phyloP scores from a whole-genome alignment of 352 stramenopile genomes.

The Phytophthora capsici region DNA sequence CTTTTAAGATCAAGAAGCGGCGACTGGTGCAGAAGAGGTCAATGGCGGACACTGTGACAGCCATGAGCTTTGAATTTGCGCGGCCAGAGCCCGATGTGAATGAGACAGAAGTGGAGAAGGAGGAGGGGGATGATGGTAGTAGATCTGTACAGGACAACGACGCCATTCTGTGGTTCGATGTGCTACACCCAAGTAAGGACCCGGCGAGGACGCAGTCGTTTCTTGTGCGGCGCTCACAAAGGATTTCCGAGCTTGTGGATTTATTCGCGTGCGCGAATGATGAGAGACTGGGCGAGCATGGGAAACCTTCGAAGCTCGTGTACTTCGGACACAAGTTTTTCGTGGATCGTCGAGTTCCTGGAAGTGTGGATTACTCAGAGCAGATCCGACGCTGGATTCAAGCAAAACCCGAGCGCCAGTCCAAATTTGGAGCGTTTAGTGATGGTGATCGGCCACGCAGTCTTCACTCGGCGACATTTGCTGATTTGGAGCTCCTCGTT shows the following conservation, averaged over 20 bases:
- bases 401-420: slow-evolving; percentile 37
- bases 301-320: slow-evolving; percentile 53
- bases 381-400: slow-evolving; percentile 65
- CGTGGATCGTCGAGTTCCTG: slow-evolving; percentile 46
- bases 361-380: slow-evolving; percentile 60
- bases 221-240: slow-evolving; percentile 66
- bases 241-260: slow-evolving; percentile 60
- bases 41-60: slow-evolving; percentile 55
- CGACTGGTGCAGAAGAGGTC: slow-evolving; percentile 63
- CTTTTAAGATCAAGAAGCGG: slow-evolving; percentile 62
- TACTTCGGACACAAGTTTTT: slow-evolving; percentile 74
- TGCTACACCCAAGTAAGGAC: slow-evolving; percentile 76
- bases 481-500: slow-evolving; percentile 57
- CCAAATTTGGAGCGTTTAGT: slow-evolving; percentile 35
- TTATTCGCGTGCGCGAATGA: slow-evolving; percentile 72
- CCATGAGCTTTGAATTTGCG: slow-evolving; percentile 73
- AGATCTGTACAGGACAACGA: slow-evolving; percentile 32
- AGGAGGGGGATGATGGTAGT: not conserved
- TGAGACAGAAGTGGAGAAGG: slow-evolving; percentile 10
- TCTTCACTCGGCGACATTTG: slow-evolving; percentile 59
- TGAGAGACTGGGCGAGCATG: slow-evolving; percentile 55
- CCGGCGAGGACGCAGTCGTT: slow-evolving; percentile 74
- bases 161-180: slow-evolving; percentile 72
- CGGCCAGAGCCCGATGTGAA: slow-evolving; percentile 26
- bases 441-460: slow-evolving; percentile 8